Base-by-base conservation (phyloP, 73 alveolate species). In the Effrenium voratum region DNA sequence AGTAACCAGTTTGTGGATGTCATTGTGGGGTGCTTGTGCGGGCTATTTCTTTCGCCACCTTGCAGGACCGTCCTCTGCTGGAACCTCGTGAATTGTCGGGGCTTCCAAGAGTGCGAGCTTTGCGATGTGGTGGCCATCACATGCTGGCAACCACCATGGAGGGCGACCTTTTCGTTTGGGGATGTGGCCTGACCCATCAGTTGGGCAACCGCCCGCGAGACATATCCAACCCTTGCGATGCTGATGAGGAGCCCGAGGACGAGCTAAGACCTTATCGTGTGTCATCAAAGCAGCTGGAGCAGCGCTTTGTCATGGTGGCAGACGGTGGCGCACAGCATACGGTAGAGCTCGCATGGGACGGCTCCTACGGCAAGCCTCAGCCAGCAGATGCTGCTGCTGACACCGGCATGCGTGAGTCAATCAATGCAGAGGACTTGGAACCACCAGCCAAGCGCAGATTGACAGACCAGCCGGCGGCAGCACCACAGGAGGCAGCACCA, bases 261-360 rank as follows among this genome's bases (percentile, higher is more conserved):
- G 96, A 88, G 60, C 52, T 88, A 72, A 41, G 96, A 88, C 96
- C 96, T 32, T 88, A 88, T 72, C 34, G 70, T 0, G 57, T 88
- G 41, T 88, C 96, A 3, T 88, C 96, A 49, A 66, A 88, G 57
- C 96, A 88, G 96, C 85, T 63, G 41, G 85, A 88, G 73, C 75
- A 36, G 47, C 96, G 96, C 79, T 91, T 91, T 38, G 98, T 91
- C 79, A 70, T 91, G 87, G 55, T 91, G 5, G 98, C 98, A 91
- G 98, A 44, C 50, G 98, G 98, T 47, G 98, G 98, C n/a, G 98
- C 98, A 30, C 98, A 91, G 90, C 98, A 91, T 90, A 70, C 85
- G 10, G 98, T 72, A 38, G 98, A 91, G 46, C 88, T 91, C 8
- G 98, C 90, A 15, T 91, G 98, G 98, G 88, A 40, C 55, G 60